Base-by-base conservation (phyloP, 108 stramenopile species). In the Cylindrotheca fusiformis region DNA sequence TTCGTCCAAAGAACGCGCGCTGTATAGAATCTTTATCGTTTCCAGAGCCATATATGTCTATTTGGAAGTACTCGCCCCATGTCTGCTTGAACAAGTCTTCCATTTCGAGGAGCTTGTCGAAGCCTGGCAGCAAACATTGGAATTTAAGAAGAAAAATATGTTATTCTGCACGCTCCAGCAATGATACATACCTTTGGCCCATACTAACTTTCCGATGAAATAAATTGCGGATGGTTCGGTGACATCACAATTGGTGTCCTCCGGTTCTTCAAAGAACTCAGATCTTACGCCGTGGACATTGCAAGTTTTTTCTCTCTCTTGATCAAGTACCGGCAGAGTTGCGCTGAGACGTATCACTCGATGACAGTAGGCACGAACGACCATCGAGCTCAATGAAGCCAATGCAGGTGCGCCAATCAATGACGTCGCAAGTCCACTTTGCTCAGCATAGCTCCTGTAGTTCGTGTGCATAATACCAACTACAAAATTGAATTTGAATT, bases 381-480 rank as follows among this genome's bases (percentile, higher is more conserved):
- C 63, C 30, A 77, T 51, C 21, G 65, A 45, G 6, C 60, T 62
- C 14, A 71, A 18, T 10, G 36, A 41, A 41, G 36, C 6, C 36
- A 41, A 14, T 14, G 14, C 36, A 41, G 36, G 36, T 8, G 55
- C 63, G 6, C 48, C 63, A 19, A 64, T 30, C 6, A 64, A 22
- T 6, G 52, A 60, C 48, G 63, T 64, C 29, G 57, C 10, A 12
- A 71, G 22, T 1, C 55, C 55, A 25, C 48, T 41, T 64, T 32
- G 67, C 56, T 29, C 58, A 49, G 52, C 80, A 68, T 69, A 81
- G 8, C 77, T 81, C 50, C 73, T 68, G 74, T 95, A 95, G 74
- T 95, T 93, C 5, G 95, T 93, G 61, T 95, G 95, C 3, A 87
- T 71, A 55, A 95, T 77, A 24, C 95, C 95, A 31, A 95, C 73